Conservation (phyloP, 495 filamentous ascomycete genomes). For the Penicillium herquei region DNA sequence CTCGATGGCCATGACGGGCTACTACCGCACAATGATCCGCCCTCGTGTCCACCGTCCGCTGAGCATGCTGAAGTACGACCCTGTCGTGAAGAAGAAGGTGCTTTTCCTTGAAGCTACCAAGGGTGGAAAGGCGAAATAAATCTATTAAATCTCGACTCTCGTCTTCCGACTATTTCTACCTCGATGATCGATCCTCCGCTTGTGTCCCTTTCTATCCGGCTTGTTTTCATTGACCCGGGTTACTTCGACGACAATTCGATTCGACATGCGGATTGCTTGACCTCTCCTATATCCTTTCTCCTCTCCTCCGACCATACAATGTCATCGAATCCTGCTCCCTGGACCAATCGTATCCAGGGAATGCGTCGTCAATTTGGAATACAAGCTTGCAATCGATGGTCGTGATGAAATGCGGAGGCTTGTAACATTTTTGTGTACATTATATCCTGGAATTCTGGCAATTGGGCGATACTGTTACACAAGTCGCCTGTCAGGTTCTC, state of each 20-base stretch:
- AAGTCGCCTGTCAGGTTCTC: neutral
- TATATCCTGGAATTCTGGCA: conserved; percentile 1
- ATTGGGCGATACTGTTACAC: neutral
- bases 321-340: too few species aligned
- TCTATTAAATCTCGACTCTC: neutral
- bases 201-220: neutral
- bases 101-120: conserved; percentile 90
- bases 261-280: too few species aligned
- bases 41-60: conserved; percentile 78
- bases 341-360: too few species aligned
- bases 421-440: conserved; percentile 4
- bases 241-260: too few species aligned
- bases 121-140: conserved; percentile 45
- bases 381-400: neutral
- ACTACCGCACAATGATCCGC: conserved; percentile 84
- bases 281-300: too few species aligned
- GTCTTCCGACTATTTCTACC: neutral
- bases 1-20: conserved; percentile 98
- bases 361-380: too few species aligned
- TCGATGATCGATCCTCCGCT: neutral
- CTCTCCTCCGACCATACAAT: too few species aligned
- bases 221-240: too few species aligned
- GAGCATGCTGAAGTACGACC: conserved; percentile 99
- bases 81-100: conserved; percentile 92
- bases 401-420: neutral